These are phyloP conservation scores for Sclerotinia minor DNA, from an alignment of 2,329 filamentous ascomycete genomes.

Conservation along the genomic window DNA sequence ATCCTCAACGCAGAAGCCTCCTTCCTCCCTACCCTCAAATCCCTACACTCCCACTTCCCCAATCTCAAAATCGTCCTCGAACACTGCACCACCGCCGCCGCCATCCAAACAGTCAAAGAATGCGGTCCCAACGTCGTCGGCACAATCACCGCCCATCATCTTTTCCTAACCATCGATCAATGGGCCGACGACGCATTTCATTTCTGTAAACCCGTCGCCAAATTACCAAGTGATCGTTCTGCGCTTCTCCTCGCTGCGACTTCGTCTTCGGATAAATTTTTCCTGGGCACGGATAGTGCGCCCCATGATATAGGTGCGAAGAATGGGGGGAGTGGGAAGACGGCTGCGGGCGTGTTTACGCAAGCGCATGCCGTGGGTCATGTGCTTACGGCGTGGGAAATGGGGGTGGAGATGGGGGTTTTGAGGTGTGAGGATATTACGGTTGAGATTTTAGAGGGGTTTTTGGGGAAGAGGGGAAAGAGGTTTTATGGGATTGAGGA, in stretches of 20 bases:
- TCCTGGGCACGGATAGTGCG: conserved; percentile 64
- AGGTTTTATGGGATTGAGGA: conserved; percentile 17
- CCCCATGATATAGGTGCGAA: conserved; percentile 61
- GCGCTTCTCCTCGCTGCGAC: conserved; percentile 56
- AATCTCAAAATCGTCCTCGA: conserved; percentile 68
- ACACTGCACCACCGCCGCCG: conserved; percentile 84
- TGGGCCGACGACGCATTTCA: conserved; percentile 26
- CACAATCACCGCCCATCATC: conserved; percentile 26
- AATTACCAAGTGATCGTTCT: conserved; percentile 48
- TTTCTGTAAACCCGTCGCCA: conserved; percentile 53
- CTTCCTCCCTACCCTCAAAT: conserved; percentile 76
- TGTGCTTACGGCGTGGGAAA: conserved; percentile 13
- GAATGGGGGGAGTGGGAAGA: conserved; percentile 47
- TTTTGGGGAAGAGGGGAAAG: conserved; percentile 19
- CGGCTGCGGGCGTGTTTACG: conserved; percentile 73
- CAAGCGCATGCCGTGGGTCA: conserved; percentile 49
- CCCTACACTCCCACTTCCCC: conserved; percentile 73
- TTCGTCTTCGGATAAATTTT: conserved; percentile 65
- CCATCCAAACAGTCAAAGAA: conserved; percentile 70
- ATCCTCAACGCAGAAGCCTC: conserved; percentile 55
- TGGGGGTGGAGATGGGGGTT: conserved; percentile 16
- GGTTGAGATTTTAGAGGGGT: conserved; percentile 15
- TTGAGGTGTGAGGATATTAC: conserved; percentile 5
- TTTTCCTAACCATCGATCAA: conserved; percentile 24
- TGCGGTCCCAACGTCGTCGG: conserved; percentile 71